Conservation (phyloP, 768 basidiomycete species). For the Amyloporia xantha region DNA sequence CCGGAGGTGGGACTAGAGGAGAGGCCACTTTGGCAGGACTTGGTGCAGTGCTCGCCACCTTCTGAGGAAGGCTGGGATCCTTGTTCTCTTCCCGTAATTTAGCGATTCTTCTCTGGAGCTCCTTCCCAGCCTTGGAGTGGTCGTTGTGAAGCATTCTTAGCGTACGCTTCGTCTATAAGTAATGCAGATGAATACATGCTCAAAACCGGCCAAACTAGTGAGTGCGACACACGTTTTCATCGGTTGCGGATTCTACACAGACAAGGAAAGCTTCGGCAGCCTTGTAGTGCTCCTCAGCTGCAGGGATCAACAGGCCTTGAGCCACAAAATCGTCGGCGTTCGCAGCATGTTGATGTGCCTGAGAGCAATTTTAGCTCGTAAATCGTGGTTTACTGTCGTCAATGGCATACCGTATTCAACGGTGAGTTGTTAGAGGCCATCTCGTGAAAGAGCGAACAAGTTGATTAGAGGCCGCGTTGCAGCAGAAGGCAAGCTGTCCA, state of each 20-base stretch:
- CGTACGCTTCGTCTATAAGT: conserved; percentile 64
- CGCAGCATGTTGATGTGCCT: conserved; percentile 81
- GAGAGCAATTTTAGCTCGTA: conserved; percentile 1
- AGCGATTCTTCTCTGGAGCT: conserved; percentile 63
- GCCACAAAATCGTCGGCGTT: conserved; percentile 69
- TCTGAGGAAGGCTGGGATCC: conserved; percentile 70
- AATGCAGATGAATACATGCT: neutral
- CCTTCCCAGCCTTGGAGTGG: conserved; percentile 63
- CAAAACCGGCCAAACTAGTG: neutral
- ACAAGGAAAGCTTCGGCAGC: conserved; percentile 72
- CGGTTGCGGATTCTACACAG: conserved; percentile 66
- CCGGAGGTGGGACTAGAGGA: conserved; percentile 24
- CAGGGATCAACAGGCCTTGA: conserved; percentile 63
- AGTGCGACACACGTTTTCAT: conserved; percentile 50
- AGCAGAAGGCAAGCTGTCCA: neutral
- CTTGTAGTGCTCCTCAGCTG: conserved; percentile 66
- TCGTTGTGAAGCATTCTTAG: conserved; percentile 70
- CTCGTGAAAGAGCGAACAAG: no score
- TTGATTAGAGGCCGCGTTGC: no score
- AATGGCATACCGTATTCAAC: conserved; percentile 12
- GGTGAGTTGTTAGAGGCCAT: conserved; percentile 16
- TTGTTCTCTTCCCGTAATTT: conserved; percentile 72
- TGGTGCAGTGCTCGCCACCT: conserved; percentile 29
- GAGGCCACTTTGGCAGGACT: conserved; percentile 12
- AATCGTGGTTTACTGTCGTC: neutral